These are phyloP conservation scores for Peziza echinospora DNA, from an alignment of 495 filamentous ascomycete species.

Conservation along the genomic window DNA sequence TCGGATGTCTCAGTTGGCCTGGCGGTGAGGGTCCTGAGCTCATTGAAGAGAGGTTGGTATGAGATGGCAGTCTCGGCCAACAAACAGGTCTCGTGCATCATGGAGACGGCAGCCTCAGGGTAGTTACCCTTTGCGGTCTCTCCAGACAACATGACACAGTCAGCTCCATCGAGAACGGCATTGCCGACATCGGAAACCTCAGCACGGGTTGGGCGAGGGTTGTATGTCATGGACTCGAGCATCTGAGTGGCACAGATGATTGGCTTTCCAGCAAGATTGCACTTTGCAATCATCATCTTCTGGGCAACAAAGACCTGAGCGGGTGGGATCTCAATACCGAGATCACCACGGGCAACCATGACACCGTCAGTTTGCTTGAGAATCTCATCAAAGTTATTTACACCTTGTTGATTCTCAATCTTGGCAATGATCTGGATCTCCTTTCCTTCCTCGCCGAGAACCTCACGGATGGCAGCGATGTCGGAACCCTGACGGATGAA, in stretches of 20 bases:
- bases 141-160: slow-evolving; percentile 98
- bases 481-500: slow-evolving; percentile 89
- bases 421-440: slow-evolving; percentile 99
- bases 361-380: slow-evolving; percentile 91
- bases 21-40: slow-evolving; percentile 60
- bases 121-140: slow-evolving; percentile 98
- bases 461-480: slow-evolving; percentile 73
- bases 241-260: slow-evolving; percentile 76
- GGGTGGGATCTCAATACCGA: slow-evolving; percentile 95
- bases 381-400: slow-evolving; percentile 98
- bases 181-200: slow-evolving; percentile 98
- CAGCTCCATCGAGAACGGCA: slow-evolving; percentile 87
- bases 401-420: slow-evolving; percentile 97
- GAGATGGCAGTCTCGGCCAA: slow-evolving; percentile 90
- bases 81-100: slow-evolving; percentile 96
- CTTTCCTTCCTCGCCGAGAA: slow-evolving; percentile 78
- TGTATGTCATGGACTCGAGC: slow-evolving; percentile 99
- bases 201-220: slow-evolving; percentile 88
- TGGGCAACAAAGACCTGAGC: slow-evolving; percentile 97
- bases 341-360: slow-evolving; percentile 97
- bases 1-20: slow-evolving; percentile 70
- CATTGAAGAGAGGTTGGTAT: slow-evolving; percentile 90
- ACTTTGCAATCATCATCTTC: slow-evolving; percentile 99
- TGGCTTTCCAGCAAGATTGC: slow-evolving; percentile 97
- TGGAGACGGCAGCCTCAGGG: slow-evolving; percentile 71